Percentiles rank a stretch among this genome's conserved stretches.
Conservation (phyloP, 192 early-diverging fungal species). For the Mycoemilia scoparia region DNA sequence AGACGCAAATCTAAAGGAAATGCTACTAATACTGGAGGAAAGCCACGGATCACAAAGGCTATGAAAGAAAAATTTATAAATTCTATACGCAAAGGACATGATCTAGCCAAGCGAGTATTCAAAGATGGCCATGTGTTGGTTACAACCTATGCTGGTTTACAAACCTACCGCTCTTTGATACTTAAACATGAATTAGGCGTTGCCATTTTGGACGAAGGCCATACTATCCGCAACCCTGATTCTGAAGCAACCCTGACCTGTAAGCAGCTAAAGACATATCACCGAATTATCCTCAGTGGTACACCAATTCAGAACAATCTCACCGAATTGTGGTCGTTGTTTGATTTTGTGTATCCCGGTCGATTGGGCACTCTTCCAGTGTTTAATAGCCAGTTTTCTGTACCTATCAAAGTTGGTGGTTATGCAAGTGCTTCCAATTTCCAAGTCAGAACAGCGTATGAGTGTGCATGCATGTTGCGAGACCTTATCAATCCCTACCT, state of each 20-base stretch:
- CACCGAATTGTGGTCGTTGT: conserved; percentile 63
- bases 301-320: conserved; percentile 71
- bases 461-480: conserved; percentile 77
- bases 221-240: conserved; percentile 92
- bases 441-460: conserved; percentile 84
- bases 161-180: conserved; percentile 47
- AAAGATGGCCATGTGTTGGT: conserved; percentile 58
- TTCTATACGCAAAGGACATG: no score
- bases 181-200: conserved; percentile 69
- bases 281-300: conserved; percentile 56
- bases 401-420: conserved; percentile 83
- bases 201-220: conserved; percentile 84
- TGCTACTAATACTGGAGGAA: no score
- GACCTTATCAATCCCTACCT: conserved; percentile 89
- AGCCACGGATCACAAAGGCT: no score
- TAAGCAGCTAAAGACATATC: conserved; percentile 52
- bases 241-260: conserved; percentile 58
- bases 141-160: conserved; percentile 72
- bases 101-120: conserved; percentile 14
- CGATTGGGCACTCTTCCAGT: conserved; percentile 37
- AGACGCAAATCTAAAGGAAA: no score
- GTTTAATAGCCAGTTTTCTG: conserved; percentile 59
- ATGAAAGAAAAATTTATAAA: no score
- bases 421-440: conserved; percentile 79
- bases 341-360: conserved; percentile 65